A percentile compares a stretch with the other conserved stretches of the same genome.
These are phyloP conservation scores for Eucalyptus fibrosa DNA, from an alignment of 345 rosid genomes.

Conservation along the genomic window DNA sequence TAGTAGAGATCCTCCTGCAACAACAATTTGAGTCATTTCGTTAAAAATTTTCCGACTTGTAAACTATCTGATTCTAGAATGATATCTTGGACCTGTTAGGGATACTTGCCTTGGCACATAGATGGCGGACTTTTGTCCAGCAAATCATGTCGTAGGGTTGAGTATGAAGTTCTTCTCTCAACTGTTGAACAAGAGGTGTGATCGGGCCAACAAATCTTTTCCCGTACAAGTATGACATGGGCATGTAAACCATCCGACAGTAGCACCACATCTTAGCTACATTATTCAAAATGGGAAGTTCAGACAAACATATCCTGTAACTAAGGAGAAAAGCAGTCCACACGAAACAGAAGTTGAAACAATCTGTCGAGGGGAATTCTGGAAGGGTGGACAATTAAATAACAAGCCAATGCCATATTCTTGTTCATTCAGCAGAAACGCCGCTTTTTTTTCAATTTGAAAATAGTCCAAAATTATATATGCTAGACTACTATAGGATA, in stretches of 20 bases:
- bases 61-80: background rate
- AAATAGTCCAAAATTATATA: background rate
- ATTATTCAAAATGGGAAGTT: background rate
- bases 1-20: slow-evolving; percentile 17
- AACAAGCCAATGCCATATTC: background rate
- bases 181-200: slow-evolving; percentile 9
- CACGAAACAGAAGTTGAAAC: background rate
- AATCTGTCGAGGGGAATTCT: background rate
- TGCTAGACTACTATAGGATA: background rate
- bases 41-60: background rate
- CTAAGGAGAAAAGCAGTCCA: background rate
- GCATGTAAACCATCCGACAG: slow-evolving; percentile 22
- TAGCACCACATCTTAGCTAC: slow-evolving; percentile 24
- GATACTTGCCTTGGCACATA: background rate
- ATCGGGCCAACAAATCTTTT: slow-evolving; percentile 22
- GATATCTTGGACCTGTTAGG: background rate
- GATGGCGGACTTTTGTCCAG: slow-evolving; percentile 11
- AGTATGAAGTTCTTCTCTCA: slow-evolving; percentile 11
- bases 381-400: background rate
- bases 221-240: slow-evolving; percentile 18
- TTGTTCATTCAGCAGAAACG: background rate
- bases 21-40: background rate
- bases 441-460: background rate
- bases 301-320: background rate
- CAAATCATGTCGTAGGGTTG: slow-evolving; percentile 5